These are phyloP conservation scores for Purpureocillium takamizusanense DNA, from an alignment of 2,329 filamentous ascomycete species.

Conservation along the genomic window DNA sequence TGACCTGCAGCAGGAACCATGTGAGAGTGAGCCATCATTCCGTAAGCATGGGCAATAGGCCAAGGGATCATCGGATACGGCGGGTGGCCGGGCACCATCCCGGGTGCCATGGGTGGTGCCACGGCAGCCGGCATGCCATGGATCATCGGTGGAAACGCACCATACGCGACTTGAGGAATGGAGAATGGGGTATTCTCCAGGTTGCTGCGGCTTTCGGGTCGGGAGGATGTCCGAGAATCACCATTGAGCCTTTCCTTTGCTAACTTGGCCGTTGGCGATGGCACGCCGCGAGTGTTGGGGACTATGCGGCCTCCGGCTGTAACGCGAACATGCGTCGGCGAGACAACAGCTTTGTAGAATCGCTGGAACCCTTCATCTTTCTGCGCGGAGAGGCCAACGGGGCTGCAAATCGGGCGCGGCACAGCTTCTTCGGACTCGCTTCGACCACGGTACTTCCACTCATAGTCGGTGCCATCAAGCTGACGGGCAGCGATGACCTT, in stretches of 20 bases:
- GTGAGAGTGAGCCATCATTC: constrained; percentile 13
- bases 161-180: constrained; percentile 17
- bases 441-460: constrained; percentile 37
- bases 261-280: constrained; percentile 44
- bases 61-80: constrained; percentile 30
- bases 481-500: constrained; percentile 17
- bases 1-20: constrained; percentile 12
- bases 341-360: constrained; percentile 60
- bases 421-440: constrained; percentile 31
- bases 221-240: constrained; percentile 9
- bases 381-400: constrained; percentile 42
- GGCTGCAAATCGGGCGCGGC: constrained; percentile 43
- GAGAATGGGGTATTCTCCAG: constrained; percentile 13
- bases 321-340: constrained; percentile 57
- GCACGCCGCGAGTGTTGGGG: constrained; percentile 48
- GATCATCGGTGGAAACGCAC: constrained; percentile 19
- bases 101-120: constrained; percentile 8
- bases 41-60: constrained; percentile 22
- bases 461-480: constrained; percentile 30
- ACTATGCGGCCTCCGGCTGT: constrained; percentile 60
- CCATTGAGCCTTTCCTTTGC: constrained; percentile 27
- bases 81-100: constrained; percentile 18
- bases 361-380: constrained; percentile 57
- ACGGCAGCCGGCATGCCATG: constrained; percentile 21
- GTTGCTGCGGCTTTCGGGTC: constrained; percentile 4